phyloP scores from a whole-genome alignment of 352 stramenopile species.

The Globisporangium recalcitrans region DNA sequence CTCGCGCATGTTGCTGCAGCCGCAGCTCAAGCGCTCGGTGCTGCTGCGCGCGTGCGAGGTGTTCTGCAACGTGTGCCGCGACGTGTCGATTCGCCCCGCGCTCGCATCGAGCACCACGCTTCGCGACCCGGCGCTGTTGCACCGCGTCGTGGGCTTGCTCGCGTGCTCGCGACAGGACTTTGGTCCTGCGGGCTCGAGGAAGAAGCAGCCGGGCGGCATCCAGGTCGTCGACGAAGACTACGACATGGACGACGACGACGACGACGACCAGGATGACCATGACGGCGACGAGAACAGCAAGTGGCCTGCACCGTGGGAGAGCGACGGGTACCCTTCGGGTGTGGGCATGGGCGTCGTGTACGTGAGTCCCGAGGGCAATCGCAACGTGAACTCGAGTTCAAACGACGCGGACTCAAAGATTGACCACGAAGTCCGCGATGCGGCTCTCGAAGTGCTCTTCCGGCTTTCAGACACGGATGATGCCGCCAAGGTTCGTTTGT shows the following conservation, averaged over 20 bases:
- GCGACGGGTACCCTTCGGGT: slow-evolving; percentile 54
- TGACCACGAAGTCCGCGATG: slow-evolving; percentile 75
- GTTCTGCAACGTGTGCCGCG: slow-evolving; percentile 51
- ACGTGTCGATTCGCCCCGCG: slow-evolving; percentile 38
- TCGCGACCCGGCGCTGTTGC: slow-evolving; percentile 36
- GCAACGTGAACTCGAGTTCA: slow-evolving; percentile 30
- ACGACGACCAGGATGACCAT: slow-evolving; percentile 48
- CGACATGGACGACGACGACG: slow-evolving; percentile 42
- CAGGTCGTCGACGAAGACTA: slow-evolving; percentile 34
- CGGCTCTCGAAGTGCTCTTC: slow-evolving; percentile 67
- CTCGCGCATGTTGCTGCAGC: slow-evolving; percentile 30
- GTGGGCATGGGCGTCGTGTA: slow-evolving; percentile 79
- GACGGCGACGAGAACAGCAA: slow-evolving; percentile 42
- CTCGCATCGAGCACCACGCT: slow-evolving; percentile 43
- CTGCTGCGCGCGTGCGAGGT: slow-evolving; percentile 60
- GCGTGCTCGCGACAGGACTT: slow-evolving; percentile 55
- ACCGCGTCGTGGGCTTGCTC: slow-evolving; percentile 47
- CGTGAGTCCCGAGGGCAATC: slow-evolving; percentile 57
- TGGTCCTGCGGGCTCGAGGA: slow-evolving; percentile 17
- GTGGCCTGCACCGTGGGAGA: slow-evolving; percentile 77
- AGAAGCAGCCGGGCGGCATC: slow-evolving; percentile 27
- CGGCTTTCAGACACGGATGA: slow-evolving; percentile 63
- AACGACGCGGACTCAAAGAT: slow-evolving; percentile 46
- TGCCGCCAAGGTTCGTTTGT: slow-evolving; percentile 34
- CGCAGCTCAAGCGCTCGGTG: slow-evolving; percentile 40